Percentiles rank a stretch among this genome's conserved stretches.
Evolutionary conservation across 2,329 filamentous ascomycete species (phyloP).

Genomic region (Colletotrichum abscissum): DNA sequence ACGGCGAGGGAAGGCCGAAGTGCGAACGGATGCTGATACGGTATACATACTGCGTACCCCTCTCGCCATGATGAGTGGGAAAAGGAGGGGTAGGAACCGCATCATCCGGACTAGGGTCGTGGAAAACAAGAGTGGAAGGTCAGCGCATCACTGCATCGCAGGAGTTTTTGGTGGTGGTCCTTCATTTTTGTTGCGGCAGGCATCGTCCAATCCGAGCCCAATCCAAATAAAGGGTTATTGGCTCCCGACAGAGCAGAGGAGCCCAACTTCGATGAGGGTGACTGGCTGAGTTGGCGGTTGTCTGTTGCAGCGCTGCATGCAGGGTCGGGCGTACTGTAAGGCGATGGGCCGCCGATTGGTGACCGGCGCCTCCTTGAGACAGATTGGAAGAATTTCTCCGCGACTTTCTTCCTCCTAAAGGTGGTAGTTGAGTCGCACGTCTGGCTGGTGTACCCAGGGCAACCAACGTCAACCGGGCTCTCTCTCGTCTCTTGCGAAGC

Average conservation of each 20-base stretch:
- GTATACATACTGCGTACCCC: conserved; percentile 8
- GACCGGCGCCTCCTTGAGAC: conserved; percentile 2
- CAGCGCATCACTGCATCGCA: conserved; percentile 10
- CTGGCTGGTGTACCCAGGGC: conserved; percentile 13
- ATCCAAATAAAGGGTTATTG: conserved; percentile 34
- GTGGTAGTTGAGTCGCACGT: not conserved
- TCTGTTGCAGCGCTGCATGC: conserved; percentile 33
- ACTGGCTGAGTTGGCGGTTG: conserved; percentile 9
- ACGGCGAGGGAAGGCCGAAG: conserved; percentile 7
- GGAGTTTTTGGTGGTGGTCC: not conserved
- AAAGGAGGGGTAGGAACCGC: conserved; percentile 20
- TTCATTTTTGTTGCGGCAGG: not conserved
- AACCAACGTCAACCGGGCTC: not conserved
- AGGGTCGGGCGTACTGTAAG: conserved; percentile 33
- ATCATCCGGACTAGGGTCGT: conserved; percentile 23
- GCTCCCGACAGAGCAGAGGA: conserved; percentile 26
- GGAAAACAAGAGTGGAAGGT: conserved; percentile 3
- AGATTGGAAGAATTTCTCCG: conserved; percentile 36
- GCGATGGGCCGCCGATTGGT: conserved; percentile 36
- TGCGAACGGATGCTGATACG: not conserved
- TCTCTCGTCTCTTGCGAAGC: conserved; percentile 2
- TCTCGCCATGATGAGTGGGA: not conserved
- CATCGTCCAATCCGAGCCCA: conserved; percentile 35
- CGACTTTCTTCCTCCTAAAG: not conserved
- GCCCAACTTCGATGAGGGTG: conserved; percentile 20